Conservation (phyloP, 2,329 filamentous ascomycete species). For the Fusarium floridanum region DNA sequence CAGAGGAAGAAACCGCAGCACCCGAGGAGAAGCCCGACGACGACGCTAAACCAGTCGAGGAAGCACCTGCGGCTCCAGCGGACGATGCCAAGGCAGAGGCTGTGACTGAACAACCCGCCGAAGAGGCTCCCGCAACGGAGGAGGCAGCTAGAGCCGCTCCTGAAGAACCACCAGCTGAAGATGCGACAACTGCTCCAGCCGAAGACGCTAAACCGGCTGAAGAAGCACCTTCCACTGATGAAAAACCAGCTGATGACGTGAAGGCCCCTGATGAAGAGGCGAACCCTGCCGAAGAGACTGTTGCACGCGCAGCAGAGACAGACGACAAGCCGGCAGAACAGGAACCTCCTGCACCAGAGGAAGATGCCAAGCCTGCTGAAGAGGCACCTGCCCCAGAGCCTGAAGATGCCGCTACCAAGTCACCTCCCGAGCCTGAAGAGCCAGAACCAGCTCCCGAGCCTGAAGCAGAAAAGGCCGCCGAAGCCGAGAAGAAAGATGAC, state of each 20-base stretch:
- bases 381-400: constrained; percentile 13
- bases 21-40: constrained; percentile 7
- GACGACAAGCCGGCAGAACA: constrained; percentile 23
- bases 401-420: constrained; percentile 32
- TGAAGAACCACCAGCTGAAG: constrained; percentile 20
- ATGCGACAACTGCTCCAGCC: constrained; percentile 14
- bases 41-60: constrained; percentile 9
- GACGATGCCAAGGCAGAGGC: constrained; percentile 17
- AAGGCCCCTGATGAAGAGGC: constrained; percentile 29
- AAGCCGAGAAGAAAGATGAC: constrained; percentile 32
- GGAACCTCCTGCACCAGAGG: constrained; percentile 30
- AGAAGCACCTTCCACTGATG: constrained; percentile 37
- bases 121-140: constrained; percentile 11
- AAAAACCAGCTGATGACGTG: constrained; percentile 40
- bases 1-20: constrained; percentile 19
- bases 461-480: constrained; percentile 33
- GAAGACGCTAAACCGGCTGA: constrained; percentile 25
- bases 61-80: constrained; percentile 7
- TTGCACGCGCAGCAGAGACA: constrained; percentile 9
- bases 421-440: constrained; percentile 35
- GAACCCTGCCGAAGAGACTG: constrained; percentile 31
- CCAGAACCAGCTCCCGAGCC: constrained; percentile 31
- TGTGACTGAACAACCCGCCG: constrained; percentile 7
- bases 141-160: constrained; percentile 4
- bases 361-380: constrained; percentile 21